phyloP scores from a whole-genome alignment of 805 yeast genomes.

The Cyberlindnera maritima region DNA sequence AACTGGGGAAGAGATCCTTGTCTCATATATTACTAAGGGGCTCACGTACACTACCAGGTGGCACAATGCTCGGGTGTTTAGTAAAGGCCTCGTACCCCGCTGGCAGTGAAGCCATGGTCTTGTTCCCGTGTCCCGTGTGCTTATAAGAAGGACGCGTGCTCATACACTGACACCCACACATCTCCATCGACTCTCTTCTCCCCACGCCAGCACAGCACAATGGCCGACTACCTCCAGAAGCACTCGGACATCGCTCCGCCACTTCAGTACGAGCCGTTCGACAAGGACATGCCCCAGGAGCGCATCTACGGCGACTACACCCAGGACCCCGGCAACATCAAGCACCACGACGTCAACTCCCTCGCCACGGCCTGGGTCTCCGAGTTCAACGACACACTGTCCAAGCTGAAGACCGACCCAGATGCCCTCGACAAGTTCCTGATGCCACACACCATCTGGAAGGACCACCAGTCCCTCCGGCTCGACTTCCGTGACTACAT shows the following conservation, averaged over 20 bases:
- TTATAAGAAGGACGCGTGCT: no score
- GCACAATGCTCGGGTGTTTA: no score
- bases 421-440: slow-evolving; percentile 26
- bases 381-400: slow-evolving; percentile 29
- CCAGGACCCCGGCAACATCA: slow-evolving; percentile 29
- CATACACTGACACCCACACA: no score
- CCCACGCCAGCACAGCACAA: no score
- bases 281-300: slow-evolving; percentile 28
- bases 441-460: slow-evolving; percentile 34
- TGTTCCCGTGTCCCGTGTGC: no score
- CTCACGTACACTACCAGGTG: no score
- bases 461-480: slow-evolving; percentile 35
- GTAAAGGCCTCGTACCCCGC: no score
- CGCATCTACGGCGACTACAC: slow-evolving; percentile 28
- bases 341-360: slow-evolving; percentile 25
- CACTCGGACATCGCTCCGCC: slow-evolving; percentile 27
- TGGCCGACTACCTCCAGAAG: slow-evolving; percentile 2
- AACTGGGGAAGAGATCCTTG: neutral
- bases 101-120: no score
- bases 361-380: slow-evolving; percentile 31
- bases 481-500: slow-evolving; percentile 34
- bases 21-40: no score
- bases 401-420: slow-evolving; percentile 11
- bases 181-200: no score
- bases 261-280: slow-evolving; percentile 20